These are phyloP conservation scores for Glarea lozoyensis DNA, from an alignment of 495 filamentous ascomycete genomes.

Conservation along the genomic window DNA sequence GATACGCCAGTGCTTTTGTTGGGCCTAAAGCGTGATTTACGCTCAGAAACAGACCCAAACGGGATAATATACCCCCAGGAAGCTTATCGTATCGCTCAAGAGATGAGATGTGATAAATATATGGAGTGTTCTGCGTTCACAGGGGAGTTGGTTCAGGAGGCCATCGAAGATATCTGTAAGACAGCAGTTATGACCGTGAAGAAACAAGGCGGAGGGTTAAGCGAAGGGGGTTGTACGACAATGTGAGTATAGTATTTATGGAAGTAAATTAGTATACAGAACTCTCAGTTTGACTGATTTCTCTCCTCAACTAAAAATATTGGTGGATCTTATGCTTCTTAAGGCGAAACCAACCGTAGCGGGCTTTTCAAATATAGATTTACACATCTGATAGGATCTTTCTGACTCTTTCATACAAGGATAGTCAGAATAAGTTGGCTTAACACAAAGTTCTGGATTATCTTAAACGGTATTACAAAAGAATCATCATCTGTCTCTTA, in stretches of 20 bases:
- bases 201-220: conserved; percentile 34
- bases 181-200: conserved; percentile 57
- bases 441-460: no score
- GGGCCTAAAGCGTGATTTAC: conserved; percentile 74
- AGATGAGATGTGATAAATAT: conserved; percentile 78
- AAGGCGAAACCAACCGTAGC: no score
- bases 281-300: no score
- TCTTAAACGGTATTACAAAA: no score
- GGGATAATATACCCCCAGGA: conserved; percentile 67
- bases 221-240: conserved; percentile 38
- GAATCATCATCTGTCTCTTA: no score
- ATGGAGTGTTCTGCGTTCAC: conserved; percentile 84
- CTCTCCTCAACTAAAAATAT: no score
- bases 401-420: no score
- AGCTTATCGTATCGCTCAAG: conserved; percentile 65
- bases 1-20: conserved; percentile 65
- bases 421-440: no score
- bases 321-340: no score
- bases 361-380: no score
- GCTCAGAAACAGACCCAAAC: conserved; percentile 53
- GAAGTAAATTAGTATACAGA: no score
- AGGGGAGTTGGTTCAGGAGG: conserved; percentile 66
- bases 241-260: conserved; percentile 27
- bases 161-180: conserved; percentile 67
- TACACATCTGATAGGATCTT: no score